These are phyloP conservation scores for Saccharomycopsis malanga DNA, from an alignment of 805 yeast species.

Conservation along the genomic window DNA sequence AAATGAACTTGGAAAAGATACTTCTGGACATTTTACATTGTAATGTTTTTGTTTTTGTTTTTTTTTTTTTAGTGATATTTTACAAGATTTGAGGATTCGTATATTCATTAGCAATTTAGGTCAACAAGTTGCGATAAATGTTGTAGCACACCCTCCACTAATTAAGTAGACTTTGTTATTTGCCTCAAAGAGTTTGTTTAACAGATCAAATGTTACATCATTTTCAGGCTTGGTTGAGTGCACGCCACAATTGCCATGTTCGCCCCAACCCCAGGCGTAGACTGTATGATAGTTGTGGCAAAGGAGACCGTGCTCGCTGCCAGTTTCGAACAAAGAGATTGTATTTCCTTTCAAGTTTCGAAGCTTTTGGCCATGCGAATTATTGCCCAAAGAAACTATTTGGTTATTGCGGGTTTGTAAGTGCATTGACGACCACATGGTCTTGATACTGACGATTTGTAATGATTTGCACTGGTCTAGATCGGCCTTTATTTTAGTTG, in stretches of 20 bases:
- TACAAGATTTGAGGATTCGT: not conserved
- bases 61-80: too few relatives aligned
- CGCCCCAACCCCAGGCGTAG: slow-evolving; percentile 97
- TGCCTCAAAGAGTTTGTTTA: not conserved
- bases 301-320: slow-evolving; percentile 82
- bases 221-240: slow-evolving; percentile 14
- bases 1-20: slow-evolving; percentile 54
- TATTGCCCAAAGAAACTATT: slow-evolving; percentile 59
- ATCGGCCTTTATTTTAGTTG: not conserved
- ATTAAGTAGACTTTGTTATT: slow-evolving; percentile 22
- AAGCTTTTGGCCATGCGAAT: slow-evolving; percentile 61
- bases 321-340: slow-evolving; percentile 52
- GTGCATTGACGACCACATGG: slow-evolving; percentile 84
- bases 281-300: slow-evolving; percentile 31
- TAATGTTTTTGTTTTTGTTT: too few relatives aligned
- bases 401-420: slow-evolving; percentile 26
- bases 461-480: not conserved
- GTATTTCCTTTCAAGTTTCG: too few relatives aligned
- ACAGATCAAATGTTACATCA: not conserved
- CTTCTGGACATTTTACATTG: slow-evolving; percentile 63
- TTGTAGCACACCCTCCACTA: slow-evolving; percentile 28
- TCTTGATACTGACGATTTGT: slow-evolving; percentile 14
- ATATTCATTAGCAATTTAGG: not conserved
- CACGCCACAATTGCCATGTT: slow-evolving; percentile 89
- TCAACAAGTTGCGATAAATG: slow-evolving; percentile 16